Evolutionary conservation across 2,329 filamentous ascomycete genomes (phyloP).

Genomic region (Claviceps humidiphila): DNA sequence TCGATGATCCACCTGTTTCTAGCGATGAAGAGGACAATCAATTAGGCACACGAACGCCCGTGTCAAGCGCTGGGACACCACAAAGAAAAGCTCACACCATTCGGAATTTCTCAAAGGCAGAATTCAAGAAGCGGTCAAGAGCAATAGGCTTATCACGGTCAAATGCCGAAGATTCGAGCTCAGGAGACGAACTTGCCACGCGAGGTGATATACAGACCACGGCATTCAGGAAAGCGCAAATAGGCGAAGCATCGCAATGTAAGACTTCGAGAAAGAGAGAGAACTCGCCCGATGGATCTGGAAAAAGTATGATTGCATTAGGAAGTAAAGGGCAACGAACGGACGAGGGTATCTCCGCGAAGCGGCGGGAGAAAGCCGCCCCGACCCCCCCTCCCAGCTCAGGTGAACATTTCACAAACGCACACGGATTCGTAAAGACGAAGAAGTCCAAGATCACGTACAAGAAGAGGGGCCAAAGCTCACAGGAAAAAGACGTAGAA

Average conservation of each 20-base stretch:
- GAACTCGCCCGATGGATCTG: background rate
- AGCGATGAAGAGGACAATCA: conserved; percentile 14
- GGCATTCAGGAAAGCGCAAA: conserved; percentile 13
- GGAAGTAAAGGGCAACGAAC: conserved; percentile 6
- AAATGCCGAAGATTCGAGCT: conserved; percentile 11
- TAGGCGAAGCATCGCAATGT: conserved; percentile 1
- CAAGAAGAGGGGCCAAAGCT: conserved; percentile 10
- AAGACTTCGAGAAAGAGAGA: conserved; percentile 3
- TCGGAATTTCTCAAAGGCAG: background rate
- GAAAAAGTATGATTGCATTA: background rate
- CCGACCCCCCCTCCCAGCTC: conserved; percentile 7
- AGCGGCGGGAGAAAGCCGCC: background rate
- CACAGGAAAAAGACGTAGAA: conserved; percentile 11
- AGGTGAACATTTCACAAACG: conserved; percentile 11
- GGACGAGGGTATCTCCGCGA: background rate
- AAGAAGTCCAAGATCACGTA: conserved; percentile 14
- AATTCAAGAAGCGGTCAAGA: background rate
- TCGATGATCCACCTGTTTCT: conserved; percentile 15
- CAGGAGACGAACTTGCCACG: conserved; percentile 13
- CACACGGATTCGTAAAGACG: conserved; percentile 13
- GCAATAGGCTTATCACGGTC: background rate
- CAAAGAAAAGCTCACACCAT: background rate
- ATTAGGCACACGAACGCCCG: conserved; percentile 1
- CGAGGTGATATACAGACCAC: conserved; percentile 21
- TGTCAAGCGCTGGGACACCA: background rate